Evolutionary conservation across 2,329 filamentous ascomycete genomes (phyloP).

Genomic region (Pezicula neosporulosa): DNA sequence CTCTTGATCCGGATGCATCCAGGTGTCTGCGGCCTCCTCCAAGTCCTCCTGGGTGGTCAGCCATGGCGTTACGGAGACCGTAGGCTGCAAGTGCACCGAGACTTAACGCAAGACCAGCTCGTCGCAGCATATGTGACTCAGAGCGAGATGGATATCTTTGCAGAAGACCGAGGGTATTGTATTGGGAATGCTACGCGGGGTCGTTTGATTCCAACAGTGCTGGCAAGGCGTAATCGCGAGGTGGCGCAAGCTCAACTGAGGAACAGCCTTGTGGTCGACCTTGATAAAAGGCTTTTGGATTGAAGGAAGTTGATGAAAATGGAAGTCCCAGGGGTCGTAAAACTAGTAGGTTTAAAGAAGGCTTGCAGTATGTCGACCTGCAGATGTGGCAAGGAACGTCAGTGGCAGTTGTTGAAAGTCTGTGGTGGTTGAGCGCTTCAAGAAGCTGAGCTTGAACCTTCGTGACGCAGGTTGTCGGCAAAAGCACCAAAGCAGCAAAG

Average conservation of each 20-base stretch:
- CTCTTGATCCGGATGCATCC: slow-evolving; percentile 49
- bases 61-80: slow-evolving; percentile 39
- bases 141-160: slow-evolving; percentile 28
- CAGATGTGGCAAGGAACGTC: background rate
- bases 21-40: slow-evolving; percentile 34
- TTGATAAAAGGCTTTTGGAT: slow-evolving; percentile 4
- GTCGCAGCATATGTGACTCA: slow-evolving; percentile 42
- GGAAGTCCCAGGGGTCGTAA: too few species aligned
- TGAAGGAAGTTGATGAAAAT: background rate
- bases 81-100: slow-evolving; percentile 55
- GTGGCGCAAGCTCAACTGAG: slow-evolving; percentile 10
- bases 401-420: too few species aligned
- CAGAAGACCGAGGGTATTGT: background rate
- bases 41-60: slow-evolving; percentile 18
- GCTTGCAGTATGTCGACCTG: background rate
- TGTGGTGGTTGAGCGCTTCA: too few species aligned
- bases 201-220: background rate
- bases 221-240: slow-evolving; percentile 9
- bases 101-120: slow-evolving; percentile 52
- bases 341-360: background rate
- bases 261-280: slow-evolving; percentile 11
- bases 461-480: too few species aligned
- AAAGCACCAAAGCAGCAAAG: too few species aligned
- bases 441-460: too few species aligned
- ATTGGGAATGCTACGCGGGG: background rate